Evolutionary conservation across 164 flowering plant species (phyloP), one percentile per base, ranked within the genome.

Genomic region (Warburgia ugandensis): DNA sequence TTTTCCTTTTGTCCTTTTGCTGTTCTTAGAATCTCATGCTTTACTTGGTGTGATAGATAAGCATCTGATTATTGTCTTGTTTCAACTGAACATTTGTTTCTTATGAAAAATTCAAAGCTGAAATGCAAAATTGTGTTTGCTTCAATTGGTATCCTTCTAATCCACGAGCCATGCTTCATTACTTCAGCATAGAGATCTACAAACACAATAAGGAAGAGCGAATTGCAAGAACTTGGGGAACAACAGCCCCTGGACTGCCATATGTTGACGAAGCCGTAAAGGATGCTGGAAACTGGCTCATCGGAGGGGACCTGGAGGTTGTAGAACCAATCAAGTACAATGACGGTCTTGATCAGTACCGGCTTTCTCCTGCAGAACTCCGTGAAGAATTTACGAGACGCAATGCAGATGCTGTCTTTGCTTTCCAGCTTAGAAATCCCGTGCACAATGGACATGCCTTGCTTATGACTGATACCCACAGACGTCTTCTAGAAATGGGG

Each of bases 371-470:
- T 49, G 73, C 77, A 17, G 69, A 82, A 47, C 91, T 88, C 29
- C 87, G 88, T 25, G 68, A 76, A 47, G 96, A 88, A 63, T 79
- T 88, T 49, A 60, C 65, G 4, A 71, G 52, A 63, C 81, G 96
- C 9, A 67, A 75, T 61, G 96, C 96, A n/a, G 96, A 88, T 73
- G 96, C 96, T 0, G 91, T 88, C 32, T 88, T 88, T 69, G 94
- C 96, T 13, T 88, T 88, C 67, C 96, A 88, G 79, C 86, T 88
- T 3, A 68, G 96, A 48, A 88, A 88, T 62, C 96, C 96, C 17
- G 91, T 88, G 10, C 96, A 92, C 68, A 92, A 88, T 61, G 99
- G 99, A n/a, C 99, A 92, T 73, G 99, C 99, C 48, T 57, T 88
- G 59, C 76, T 92, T 45, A 92, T 92, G 99, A 88, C 90, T 45